Evolutionary conservation across 768 basidiomycete genomes (phyloP).

Genomic region (Leccinum boreale): DNA sequence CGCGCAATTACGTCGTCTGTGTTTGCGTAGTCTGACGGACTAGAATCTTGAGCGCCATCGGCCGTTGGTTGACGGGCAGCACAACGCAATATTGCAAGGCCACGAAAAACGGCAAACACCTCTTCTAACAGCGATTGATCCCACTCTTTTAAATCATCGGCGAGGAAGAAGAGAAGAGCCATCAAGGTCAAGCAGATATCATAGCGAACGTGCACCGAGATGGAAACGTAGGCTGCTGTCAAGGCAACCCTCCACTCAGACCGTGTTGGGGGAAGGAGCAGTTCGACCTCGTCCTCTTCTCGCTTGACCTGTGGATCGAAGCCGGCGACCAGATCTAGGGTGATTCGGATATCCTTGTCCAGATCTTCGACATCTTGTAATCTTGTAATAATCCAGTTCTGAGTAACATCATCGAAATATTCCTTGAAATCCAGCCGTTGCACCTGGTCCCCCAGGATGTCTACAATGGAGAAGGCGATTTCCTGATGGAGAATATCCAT

Average conservation of each 20-base stretch:
- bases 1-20: conserved; percentile 64
- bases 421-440: conserved; percentile 50
- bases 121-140: conserved; percentile 65
- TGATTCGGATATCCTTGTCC: conserved; percentile 50
- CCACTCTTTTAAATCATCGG: conserved; percentile 60
- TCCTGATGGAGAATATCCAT: conserved; percentile 72
- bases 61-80: conserved; percentile 57
- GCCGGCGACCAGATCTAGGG: conserved; percentile 69
- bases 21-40: conserved; percentile 32
- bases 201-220: conserved; percentile 69
- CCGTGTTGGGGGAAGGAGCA: conserved; percentile 46
- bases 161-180: conserved; percentile 67
- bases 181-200: conserved; percentile 67
- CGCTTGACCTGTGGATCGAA: conserved; percentile 68
- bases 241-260: conserved; percentile 64
- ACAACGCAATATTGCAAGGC: conserved; percentile 66
- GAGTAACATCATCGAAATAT: conserved; percentile 55
- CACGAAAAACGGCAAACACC: conserved; percentile 78
- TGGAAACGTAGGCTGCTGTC: conserved; percentile 58
- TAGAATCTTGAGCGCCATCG: conserved; percentile 30
- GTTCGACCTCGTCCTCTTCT: conserved; percentile 70
- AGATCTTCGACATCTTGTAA: conserved; percentile 56
- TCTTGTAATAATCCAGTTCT: conserved; percentile 59
- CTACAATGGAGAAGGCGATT: conserved; percentile 71
- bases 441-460: conserved; percentile 69